These are phyloP conservation scores for Pseudofabraea citricarpa DNA, from an alignment of 2,329 filamentous ascomycete genomes.

Conservation along the genomic window DNA sequence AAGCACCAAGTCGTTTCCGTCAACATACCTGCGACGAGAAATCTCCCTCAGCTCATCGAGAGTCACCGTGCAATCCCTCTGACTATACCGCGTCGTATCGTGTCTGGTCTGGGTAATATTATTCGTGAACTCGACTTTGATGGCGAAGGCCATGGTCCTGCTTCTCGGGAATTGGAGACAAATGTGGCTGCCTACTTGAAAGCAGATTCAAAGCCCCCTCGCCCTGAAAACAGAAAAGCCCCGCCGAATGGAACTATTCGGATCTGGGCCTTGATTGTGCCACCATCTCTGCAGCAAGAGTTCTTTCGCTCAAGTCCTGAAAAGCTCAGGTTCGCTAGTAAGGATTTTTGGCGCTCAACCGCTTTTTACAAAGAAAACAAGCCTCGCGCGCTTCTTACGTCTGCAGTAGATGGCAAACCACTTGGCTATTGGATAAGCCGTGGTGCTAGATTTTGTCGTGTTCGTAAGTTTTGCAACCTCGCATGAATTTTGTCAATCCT, in stretches of 20 bases:
- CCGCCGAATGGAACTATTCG: conserved; percentile 47
- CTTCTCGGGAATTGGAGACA: conserved; percentile 67
- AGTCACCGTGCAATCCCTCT: conserved; percentile 55
- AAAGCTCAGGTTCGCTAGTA: conserved; percentile 1
- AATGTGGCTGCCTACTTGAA: conserved; percentile 56
- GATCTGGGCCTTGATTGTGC: conserved; percentile 70
- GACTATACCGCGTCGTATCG: conserved; percentile 56
- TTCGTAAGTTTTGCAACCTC: conserved; percentile 19
- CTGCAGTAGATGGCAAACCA: background rate
- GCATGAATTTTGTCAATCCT: background rate
- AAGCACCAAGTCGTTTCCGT: conserved; percentile 14
- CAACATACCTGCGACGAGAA: conserved; percentile 3
- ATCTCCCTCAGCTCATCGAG: conserved; percentile 15
- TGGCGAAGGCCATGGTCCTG: conserved; percentile 44
- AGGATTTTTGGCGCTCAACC: background rate
- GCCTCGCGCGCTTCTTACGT: background rate
- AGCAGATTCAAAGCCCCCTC: conserved; percentile 15
- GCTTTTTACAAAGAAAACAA: too few relatives aligned
- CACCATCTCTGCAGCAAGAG: conserved; percentile 26
- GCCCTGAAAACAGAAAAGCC: conserved; percentile 1
- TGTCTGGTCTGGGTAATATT: conserved; percentile 72
- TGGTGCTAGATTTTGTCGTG: conserved; percentile 23
- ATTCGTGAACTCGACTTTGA: conserved; percentile 55
- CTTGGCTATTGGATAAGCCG: conserved; percentile 15
- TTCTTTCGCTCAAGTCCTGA: background rate